These are phyloP conservation scores for Trichoderma sp. DNA, from an alignment of 2,329 filamentous ascomycete species.

Conservation along the genomic window DNA sequence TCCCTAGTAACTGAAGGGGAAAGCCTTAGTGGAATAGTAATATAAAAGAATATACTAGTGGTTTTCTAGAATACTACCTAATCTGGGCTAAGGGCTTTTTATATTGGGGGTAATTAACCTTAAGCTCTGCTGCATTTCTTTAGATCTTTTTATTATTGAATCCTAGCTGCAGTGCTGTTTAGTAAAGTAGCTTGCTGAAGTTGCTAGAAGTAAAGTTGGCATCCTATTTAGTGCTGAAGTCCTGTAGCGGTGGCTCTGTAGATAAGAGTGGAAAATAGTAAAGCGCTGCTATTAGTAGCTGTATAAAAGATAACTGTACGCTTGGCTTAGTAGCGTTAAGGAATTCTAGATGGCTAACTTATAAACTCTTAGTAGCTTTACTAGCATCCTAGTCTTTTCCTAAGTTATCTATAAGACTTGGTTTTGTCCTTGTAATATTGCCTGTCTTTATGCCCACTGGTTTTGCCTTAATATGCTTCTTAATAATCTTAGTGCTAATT, in stretches of 20 bases:
- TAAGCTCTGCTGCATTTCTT: background rate
- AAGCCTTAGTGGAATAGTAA: conserved; percentile 7
- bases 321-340: background rate
- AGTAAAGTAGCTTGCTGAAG: conserved; percentile 5
- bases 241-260: conserved; percentile 14
- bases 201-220: background rate
- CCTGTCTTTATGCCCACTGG: background rate
- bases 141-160: conserved; percentile 20
- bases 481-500: conserved; percentile 24
- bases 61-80: conserved; percentile 12
- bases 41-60: background rate
- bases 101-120: background rate
- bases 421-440: conserved; percentile 1
- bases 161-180: conserved; percentile 10
- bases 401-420: conserved; percentile 23
- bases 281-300: conserved; percentile 25
- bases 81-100: background rate
- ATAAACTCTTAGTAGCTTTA: background rate
- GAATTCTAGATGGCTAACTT: conserved; percentile 4
- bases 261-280: conserved; percentile 19
- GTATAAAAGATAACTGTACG: conserved; percentile 5
- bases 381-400: background rate
- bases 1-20: background rate
- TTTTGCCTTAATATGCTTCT: conserved; percentile 20
- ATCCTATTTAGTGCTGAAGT: background rate